Evolutionary conservation across 805 yeast genomes (phyloP).

Genomic region (Debaryomyces castellii): DNA sequence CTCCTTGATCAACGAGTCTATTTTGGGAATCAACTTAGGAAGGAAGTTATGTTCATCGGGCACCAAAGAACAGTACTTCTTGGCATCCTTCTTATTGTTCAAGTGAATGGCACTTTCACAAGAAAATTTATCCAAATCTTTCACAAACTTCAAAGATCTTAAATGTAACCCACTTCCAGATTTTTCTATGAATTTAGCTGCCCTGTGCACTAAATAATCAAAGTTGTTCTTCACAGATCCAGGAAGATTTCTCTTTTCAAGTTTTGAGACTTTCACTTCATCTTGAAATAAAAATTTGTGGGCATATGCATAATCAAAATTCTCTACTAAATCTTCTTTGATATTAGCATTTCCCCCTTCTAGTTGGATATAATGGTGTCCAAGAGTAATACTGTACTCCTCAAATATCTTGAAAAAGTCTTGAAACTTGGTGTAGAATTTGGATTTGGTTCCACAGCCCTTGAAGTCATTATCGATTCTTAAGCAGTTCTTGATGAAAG

Average conservation of each 20-base stretch:
- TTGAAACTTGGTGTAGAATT: slow-evolving; percentile 49
- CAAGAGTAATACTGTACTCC: slow-evolving; percentile 40
- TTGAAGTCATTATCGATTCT: slow-evolving; percentile 73
- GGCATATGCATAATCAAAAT: slow-evolving; percentile 21
- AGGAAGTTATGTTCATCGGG: slow-evolving; percentile 26
- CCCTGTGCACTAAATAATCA: slow-evolving; percentile 40
- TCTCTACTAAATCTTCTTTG: slow-evolving; percentile 12
- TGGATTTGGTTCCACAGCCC: slow-evolving; percentile 56
- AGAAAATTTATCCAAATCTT: slow-evolving; percentile 34
- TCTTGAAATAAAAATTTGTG: slow-evolving; percentile 25
- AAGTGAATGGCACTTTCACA: slow-evolving; percentile 40
- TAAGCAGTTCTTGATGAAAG: slow-evolving; percentile 63
- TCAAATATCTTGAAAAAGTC: slow-evolving; percentile 39
- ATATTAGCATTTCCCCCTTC: slow-evolving; percentile 24
- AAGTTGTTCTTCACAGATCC: slow-evolving; percentile 40
- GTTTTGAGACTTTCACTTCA: slow-evolving; percentile 25
- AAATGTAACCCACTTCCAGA: slow-evolving; percentile 12
- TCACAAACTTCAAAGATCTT: slow-evolving; percentile 22
- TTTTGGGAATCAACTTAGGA: slow-evolving; percentile 35
- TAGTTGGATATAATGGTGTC: slow-evolving; percentile 22
- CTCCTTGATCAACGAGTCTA: slow-evolving; percentile 35
- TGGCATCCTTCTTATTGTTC: slow-evolving; percentile 19
- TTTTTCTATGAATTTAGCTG: slow-evolving; percentile 25
- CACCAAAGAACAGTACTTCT: slow-evolving; percentile 22
- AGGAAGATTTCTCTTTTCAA: slow-evolving; percentile 23